These are phyloP conservation scores for sweet orange (Citrus sinensis) DNA, from an alignment of 345 rosid genomes.

Conservation along the genomic window DVS_A1.0 CM039162.1:20118001-20118500, in stretches of 20 bases:
- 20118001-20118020: too few relatives aligned
- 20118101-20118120: constrained; percentile 84
- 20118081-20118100: constrained; percentile 81
- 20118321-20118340: neutral
- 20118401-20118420: constrained; percentile 18
- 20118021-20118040: neutral
- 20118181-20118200: constrained; percentile 96
- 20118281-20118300: neutral
- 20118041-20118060: neutral
- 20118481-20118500: constrained; percentile 76
- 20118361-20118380: neutral
- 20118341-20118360: neutral
- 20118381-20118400: neutral
- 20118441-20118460: constrained; percentile 92
- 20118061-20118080: constrained; percentile 56
- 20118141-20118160: constrained; percentile 82
- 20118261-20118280: neutral
- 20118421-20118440: constrained; percentile 92
- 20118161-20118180: constrained; percentile 93
- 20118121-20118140: constrained; percentile 66
- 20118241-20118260: neutral
- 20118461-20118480: constrained; percentile 73
- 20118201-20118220: neutral
- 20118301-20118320: neutral
- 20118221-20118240: neutral